Evolutionary conservation across 2,329 filamentous ascomycete genomes (phyloP), one percentile per base, ranked within the genome.

Genomic region (Colletotrichum chlorophyti): DNA sequence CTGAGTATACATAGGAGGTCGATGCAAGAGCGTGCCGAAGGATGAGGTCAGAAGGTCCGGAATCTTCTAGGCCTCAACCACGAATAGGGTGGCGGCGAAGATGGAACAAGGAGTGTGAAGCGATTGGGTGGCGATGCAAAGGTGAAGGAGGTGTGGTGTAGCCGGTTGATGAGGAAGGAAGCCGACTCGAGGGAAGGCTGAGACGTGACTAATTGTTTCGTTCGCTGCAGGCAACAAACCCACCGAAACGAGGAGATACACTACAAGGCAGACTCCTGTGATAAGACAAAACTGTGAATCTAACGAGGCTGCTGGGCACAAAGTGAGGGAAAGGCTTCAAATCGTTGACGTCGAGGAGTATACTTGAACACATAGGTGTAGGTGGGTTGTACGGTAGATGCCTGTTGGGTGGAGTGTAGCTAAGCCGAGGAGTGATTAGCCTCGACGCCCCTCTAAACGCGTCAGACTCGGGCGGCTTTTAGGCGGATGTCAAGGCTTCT

Each of bases 201-300:
- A 57, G 43, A 50, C 51, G 57, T 15, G 21, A 40, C 48, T 26
- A 14, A 26, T 12, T 26, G 51, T 45, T 60, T 57, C 51, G 55
- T 32, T 49, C n/a, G n/a, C n/a, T n/a, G n/a, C 26, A 59, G 32
- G 55, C 37, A 48, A 54, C 17, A 38, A 19, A 17, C 14, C 27
- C 10, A 17, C 24, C 17, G 11, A 31, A 40, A 17, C 24, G 6
- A 23, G 24, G 14, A 31, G n/a, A n/a, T n/a, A n/a, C n/a, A n/a
- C n/a, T n/a, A n/a, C n/a, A n/a, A n/a, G n/a, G n/a, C n/a, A n/a
- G n/a, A n/a, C n/a, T n/a, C n/a, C n/a, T n/a, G n/a, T n/a, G n/a
- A n/a, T n/a, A n/a, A n/a, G n/a, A n/a, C n/a, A n/a, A n/a, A n/a
- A n/a, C n/a, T n/a, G n/a, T n/a, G n/a, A n/a, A n/a, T n/a, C n/a